Percentiles rank a stretch among this genome's conserved stretches.
phyloP scores from a whole-genome alignment of 768 basidiomycete genomes.

The Rhodosporidiobolus sp. region DNA sequence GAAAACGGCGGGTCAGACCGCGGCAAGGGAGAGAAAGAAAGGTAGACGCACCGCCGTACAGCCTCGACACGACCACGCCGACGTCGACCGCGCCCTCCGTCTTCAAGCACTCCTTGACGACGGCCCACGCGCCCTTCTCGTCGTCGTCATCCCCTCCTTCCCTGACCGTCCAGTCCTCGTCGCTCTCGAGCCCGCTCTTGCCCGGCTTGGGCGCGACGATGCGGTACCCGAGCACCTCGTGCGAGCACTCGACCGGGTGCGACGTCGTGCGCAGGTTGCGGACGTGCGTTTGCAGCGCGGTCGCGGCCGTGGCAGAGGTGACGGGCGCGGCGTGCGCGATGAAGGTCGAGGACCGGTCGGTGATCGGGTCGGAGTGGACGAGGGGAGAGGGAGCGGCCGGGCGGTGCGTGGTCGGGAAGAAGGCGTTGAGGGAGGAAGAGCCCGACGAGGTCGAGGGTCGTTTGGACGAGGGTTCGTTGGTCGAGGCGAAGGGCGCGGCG shows the following conservation, averaged over 20 bases:
- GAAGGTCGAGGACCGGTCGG: conserved; percentile 71
- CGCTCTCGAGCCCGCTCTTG: conserved; percentile 63
- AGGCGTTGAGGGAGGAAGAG: conserved; percentile 21
- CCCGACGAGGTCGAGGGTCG: conserved; percentile 1
- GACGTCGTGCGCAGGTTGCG: background rate
- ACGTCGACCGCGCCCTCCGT: conserved; percentile 69
- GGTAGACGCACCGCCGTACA: conserved; percentile 55
- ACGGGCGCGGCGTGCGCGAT: conserved; percentile 63
- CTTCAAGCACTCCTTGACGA: conserved; percentile 66
- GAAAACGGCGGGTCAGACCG: background rate
- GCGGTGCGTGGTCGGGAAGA: conserved; percentile 12
- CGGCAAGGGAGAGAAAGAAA: background rate
- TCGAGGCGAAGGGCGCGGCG: background rate
- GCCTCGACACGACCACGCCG: conserved; percentile 73
- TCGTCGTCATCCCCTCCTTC: conserved; percentile 70
- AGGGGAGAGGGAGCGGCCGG: conserved; percentile 45
- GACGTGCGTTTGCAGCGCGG: conserved; percentile 12
- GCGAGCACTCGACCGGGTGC: conserved; percentile 48
- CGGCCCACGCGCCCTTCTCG: conserved; percentile 67
- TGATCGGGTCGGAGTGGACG: conserved; percentile 64
- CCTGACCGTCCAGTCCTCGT: conserved; percentile 70
- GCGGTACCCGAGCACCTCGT: conserved; percentile 75
- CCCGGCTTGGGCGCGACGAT: conserved; percentile 69
- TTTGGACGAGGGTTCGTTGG: conserved; percentile 7
- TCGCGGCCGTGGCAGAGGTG: conserved; percentile 49